These are phyloP conservation scores for Gracilaria vermiculophylla DNA, from an alignment of 23 red algal species.

Conservation along the genomic window DNA sequence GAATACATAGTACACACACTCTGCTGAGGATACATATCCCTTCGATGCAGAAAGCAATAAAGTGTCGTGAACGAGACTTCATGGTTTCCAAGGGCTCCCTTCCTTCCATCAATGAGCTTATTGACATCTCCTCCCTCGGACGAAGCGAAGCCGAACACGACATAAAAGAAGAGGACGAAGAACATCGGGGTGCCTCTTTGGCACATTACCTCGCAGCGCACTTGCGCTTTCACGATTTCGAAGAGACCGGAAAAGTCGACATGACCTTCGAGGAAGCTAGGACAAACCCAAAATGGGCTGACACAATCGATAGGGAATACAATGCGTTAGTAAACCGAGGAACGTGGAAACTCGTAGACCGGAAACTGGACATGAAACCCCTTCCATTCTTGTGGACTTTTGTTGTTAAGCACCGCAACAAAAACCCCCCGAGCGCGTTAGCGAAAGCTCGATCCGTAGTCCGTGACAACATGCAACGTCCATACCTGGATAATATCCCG, in stretches of 20 bases:
- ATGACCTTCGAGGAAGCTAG: conserved; percentile 13
- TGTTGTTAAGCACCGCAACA: background rate
- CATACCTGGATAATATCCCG: background rate
- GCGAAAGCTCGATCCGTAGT: background rate
- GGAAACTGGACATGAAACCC: background rate
- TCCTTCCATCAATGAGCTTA: background rate
- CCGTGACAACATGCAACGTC: background rate
- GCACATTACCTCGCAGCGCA: background rate
- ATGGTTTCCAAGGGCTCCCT: background rate
- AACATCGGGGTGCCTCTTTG: background rate
- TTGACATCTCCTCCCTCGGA: background rate
- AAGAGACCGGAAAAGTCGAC: background rate
- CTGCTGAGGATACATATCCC: background rate
- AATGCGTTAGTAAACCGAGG: background rate
- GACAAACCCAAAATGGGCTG: background rate
- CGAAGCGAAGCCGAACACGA: background rate
- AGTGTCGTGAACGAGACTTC: background rate
- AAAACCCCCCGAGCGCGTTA: background rate
- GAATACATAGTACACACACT: background rate
- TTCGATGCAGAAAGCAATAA: background rate
- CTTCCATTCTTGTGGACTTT: conserved; percentile 23
- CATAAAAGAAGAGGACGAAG: background rate
- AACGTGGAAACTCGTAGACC: background rate
- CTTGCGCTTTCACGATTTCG: background rate
- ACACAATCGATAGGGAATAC: conserved; percentile 7